Conservation (phyloP, 345 rosid genomes). For the Murraya paniculata region DNA sequence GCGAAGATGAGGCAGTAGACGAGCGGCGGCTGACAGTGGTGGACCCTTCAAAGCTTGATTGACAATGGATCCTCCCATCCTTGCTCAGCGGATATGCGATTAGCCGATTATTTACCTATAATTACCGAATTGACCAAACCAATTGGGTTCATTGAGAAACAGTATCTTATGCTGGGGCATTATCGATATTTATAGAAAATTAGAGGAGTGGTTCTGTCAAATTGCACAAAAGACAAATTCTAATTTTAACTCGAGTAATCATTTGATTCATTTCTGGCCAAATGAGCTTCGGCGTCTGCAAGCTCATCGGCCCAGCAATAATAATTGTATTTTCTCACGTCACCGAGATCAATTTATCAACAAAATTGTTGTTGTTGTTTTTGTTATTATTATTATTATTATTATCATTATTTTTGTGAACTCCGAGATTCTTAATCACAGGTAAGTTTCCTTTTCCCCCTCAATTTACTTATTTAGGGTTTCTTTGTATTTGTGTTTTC, state of each 20-base stretch:
- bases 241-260: background rate
- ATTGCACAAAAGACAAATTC: constrained; percentile 14
- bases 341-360: background rate
- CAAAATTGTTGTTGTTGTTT: background rate
- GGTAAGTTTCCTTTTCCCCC: constrained; percentile 11
- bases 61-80: no score
- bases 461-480: background rate
- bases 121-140: background rate
- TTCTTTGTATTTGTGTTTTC: background rate
- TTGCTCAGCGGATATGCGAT: no score
- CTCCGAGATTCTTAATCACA: constrained; percentile 2
- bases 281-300: constrained; percentile 25
- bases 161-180: background rate
- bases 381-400: no score
- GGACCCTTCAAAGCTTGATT: no score
- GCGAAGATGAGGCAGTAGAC: no score
- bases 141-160: background rate
- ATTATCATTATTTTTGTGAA: background rate
- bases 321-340: constrained; percentile 16
- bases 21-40: no score
- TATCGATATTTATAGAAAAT: background rate
- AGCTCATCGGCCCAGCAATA: constrained; percentile 37
- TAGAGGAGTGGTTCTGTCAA: background rate
- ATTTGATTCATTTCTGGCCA: constrained; percentile 14
- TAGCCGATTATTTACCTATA: background rate